Percentiles rank a stretch among this genome's conserved stretches.
Evolutionary conservation across 768 basidiomycete species (phyloP).

Genomic region (Boletus huronensis): DNA sequence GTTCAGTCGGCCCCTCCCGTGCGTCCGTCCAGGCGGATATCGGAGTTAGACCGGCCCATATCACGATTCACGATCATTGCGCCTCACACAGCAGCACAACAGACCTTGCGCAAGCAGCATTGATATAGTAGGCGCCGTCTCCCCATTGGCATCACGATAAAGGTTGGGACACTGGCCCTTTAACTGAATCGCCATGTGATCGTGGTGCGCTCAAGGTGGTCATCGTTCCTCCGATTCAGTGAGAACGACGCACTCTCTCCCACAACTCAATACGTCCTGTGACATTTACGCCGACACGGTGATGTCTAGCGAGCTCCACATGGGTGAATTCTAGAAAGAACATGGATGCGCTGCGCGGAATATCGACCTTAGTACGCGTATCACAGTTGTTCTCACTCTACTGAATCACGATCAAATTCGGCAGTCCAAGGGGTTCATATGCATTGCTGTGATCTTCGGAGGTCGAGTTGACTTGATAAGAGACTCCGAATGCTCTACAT

Average conservation of each 20-base stretch:
- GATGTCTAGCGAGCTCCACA: conserved; percentile 4
- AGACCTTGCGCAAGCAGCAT: background rate
- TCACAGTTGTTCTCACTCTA: background rate
- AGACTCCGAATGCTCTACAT: background rate
- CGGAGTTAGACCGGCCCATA: conserved; percentile 12
- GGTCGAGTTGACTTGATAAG: conserved; percentile 7
- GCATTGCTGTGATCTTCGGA: background rate
- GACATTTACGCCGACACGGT: background rate
- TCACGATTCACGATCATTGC: background rate
- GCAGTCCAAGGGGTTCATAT: background rate
- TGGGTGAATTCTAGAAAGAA: background rate
- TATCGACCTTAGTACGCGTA: background rate
- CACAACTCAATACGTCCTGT: background rate
- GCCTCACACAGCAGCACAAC: background rate
- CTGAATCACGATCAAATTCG: background rate
- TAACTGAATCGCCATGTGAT: background rate
- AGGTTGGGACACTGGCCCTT: background rate
- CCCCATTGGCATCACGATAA: background rate
- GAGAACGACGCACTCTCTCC: background rate
- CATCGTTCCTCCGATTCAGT: background rate
- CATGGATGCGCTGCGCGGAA: background rate
- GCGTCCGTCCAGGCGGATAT: conserved; percentile 2
- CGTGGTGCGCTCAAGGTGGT: background rate
- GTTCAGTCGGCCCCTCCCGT: background rate
- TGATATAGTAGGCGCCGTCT: conserved; percentile 2